phyloP scores from a whole-genome alignment of 192 early-diverging fungal genomes.

The Linnemannia hyalina region DNA sequence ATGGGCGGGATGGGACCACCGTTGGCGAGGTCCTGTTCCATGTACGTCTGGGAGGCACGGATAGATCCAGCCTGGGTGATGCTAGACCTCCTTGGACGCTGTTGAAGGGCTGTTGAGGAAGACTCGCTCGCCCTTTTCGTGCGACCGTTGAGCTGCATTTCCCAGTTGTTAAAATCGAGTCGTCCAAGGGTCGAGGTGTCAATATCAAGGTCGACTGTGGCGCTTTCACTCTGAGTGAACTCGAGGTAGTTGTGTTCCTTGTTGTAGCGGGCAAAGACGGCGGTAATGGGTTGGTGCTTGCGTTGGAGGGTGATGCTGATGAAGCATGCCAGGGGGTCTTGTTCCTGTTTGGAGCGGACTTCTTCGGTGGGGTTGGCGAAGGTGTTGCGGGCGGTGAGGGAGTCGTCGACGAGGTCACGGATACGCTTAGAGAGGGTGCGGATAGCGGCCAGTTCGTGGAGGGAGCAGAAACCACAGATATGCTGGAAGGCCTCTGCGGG shows the following conservation, averaged over 20 bases:
- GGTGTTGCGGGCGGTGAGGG: conserved; percentile 30
- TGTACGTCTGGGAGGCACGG: conserved; percentile 26
- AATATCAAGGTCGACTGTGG: not conserved
- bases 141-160: conserved; percentile 11
- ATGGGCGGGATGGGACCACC: conserved; percentile 29
- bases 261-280: conserved; percentile 35
- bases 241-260: conserved; percentile 46
- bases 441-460: conserved; percentile 32
- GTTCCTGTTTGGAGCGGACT: not conserved
- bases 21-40: conserved; percentile 24
- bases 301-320: conserved; percentile 28
- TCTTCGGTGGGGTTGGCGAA: conserved; percentile 12
- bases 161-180: conserved; percentile 43
- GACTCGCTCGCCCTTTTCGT: not conserved
- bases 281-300: conserved; percentile 24
- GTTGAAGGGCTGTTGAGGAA: too few relatives aligned
- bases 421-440: conserved; percentile 35
- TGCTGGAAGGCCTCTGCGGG: conserved; percentile 43
- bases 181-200: conserved; percentile 10
- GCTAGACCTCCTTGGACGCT: conserved; percentile 20
- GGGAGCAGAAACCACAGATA: conserved; percentile 35
- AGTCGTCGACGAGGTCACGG: conserved; percentile 40
- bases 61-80: conserved; percentile 33
- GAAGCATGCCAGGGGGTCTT: conserved; percentile 37
- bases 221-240: conserved; percentile 12